A percentile compares a stretch with the other conserved stretches of the same genome.
Evolutionary conservation across 1,139 yeast genomes (phyloP).

Genomic region (Hyphopichia wangnamkhiaoensis): DNA sequence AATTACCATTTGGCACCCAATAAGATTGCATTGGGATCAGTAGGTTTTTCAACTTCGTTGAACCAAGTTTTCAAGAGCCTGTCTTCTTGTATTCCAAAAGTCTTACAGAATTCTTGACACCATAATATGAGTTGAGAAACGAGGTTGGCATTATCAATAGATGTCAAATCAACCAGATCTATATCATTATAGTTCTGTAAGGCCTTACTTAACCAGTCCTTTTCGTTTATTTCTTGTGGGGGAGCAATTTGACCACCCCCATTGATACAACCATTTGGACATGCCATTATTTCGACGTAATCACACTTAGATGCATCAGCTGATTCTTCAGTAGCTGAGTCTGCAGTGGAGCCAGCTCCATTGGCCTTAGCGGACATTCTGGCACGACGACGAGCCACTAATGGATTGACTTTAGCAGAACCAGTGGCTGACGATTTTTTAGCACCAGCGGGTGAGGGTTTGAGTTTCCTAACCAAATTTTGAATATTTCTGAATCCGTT

Average conservation of each 20-base stretch:
- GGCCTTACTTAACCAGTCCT: conserved; percentile 44
- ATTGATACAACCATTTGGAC: conserved; percentile 96
- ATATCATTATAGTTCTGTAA: conserved; percentile 31
- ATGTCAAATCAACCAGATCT: conserved; percentile 18
- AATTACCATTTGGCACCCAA: conserved; percentile 47
- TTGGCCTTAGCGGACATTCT: conserved; percentile 28
- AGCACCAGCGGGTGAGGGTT: conserved; percentile 37
- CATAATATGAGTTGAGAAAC: conserved; percentile 27
- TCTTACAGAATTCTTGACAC: conserved; percentile 33
- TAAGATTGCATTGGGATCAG: conserved; percentile 46
- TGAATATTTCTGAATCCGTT: conserved; percentile 95
- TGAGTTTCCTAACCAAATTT: conserved; percentile 81
- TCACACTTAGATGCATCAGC: conserved; percentile 73
- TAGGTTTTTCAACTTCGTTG: conserved; percentile 51
- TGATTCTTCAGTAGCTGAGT: conserved; percentile 24
- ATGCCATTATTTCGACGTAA: conserved; percentile 95
- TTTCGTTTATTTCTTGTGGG: conserved; percentile 37
- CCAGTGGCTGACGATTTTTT: conserved; percentile 11
- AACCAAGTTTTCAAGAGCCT: conserved; percentile 51
- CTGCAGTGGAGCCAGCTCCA: conserved; percentile 22
- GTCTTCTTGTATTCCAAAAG: conserved; percentile 28
- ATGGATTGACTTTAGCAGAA: conserved; percentile 37
- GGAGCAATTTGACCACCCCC: conserved; percentile 90
- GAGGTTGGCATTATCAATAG: conserved; percentile 15
- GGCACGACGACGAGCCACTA: conserved; percentile 45